Evolutionary conservation across 176 grass and related monocot genomes (phyloP), one percentile per base, ranked within the genome.

Genomic region (Phragmites australis): DNA sequence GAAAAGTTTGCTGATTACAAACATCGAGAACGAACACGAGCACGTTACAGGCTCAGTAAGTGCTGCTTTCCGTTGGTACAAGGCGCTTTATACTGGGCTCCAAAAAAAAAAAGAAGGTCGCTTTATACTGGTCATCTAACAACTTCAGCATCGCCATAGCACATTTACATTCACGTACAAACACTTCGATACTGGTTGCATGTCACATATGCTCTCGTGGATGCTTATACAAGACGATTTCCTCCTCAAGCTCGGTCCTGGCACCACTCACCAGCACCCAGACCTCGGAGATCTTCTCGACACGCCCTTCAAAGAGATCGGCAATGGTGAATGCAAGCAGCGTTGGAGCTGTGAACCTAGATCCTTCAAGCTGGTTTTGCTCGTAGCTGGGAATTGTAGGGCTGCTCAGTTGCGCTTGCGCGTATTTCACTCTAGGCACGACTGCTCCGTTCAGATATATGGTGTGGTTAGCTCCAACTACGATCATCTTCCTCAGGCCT

Each of bases 401-500:
- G 52, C 50, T 84, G 18, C 50, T 74, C 25, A 6, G 54, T 58
- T 61, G 58, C 1, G 47, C 16, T 58, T 61, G 58, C 1, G 47
- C 16, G 8, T 72, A 61, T 63, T 87, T 94, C 48, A 98, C 96
- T 59, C 95, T 87, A 12, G 96, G 92, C 52, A 98, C 96, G 17
- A 98, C 75, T 13, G 96, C 96, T 72, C 90, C 92, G 4, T 98
- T 98, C 48, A 94, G 58, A 66, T 98, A 98, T 23, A 98, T 65
- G 11, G 81, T 93, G 63, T 63, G 23, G 62, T 91, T 94, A 7
- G 76, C 26, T 42, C 88, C 84, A 0, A 89, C 58, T 19, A 70
- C 85, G 6, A 98, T 81, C 92, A 98, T 94, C 87, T 94, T 94
- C 80, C 95, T 82, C 8, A 84, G 72, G 12, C 88, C 88, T 54